A percentile compares a stretch with the other conserved stretches of the same genome.
phyloP scores from a whole-genome alignment of 2,329 filamentous ascomycete genomes.

The Ophiostoma ips region DNA sequence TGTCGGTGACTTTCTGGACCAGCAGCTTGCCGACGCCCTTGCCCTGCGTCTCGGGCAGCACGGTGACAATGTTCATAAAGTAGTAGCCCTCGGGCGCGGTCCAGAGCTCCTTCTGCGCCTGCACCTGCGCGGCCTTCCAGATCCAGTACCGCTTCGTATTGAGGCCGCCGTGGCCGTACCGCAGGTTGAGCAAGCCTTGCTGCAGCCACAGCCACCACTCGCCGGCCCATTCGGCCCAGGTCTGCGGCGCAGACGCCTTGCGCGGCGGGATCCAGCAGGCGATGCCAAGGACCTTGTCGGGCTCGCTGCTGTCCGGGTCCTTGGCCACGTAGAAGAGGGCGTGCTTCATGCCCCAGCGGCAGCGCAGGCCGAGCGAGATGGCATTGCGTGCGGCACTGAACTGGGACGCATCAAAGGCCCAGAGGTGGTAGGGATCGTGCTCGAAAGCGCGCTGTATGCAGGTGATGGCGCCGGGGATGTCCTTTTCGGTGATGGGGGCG shows the following conservation, averaged over 20 bases:
- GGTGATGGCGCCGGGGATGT: neutral
- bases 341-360: constrained; percentile 1
- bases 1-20: neutral
- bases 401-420: neutral
- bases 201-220: constrained; percentile 3
- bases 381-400: neutral
- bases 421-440: neutral
- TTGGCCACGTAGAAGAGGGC: constrained; percentile 1
- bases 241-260: neutral
- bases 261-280: constrained; percentile 1
- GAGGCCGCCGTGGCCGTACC: neutral
- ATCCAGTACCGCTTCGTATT: neutral
- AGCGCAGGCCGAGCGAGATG: constrained; percentile 1
- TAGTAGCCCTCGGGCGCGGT: neutral
- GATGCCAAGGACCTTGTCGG: neutral
- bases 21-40: neutral
- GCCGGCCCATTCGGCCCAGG: neutral
- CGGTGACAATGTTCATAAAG: constrained; percentile 2
- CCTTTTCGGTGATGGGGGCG: neutral
- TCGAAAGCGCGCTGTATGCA: constrained; percentile 1
- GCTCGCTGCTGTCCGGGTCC: neutral
- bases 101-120: neutral
- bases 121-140: neutral
- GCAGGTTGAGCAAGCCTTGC: neutral
- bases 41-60: neutral